phyloP scores from a whole-genome alignment of 2,329 filamentous ascomycete species.

The Rhynchosporium secalis region DNA sequence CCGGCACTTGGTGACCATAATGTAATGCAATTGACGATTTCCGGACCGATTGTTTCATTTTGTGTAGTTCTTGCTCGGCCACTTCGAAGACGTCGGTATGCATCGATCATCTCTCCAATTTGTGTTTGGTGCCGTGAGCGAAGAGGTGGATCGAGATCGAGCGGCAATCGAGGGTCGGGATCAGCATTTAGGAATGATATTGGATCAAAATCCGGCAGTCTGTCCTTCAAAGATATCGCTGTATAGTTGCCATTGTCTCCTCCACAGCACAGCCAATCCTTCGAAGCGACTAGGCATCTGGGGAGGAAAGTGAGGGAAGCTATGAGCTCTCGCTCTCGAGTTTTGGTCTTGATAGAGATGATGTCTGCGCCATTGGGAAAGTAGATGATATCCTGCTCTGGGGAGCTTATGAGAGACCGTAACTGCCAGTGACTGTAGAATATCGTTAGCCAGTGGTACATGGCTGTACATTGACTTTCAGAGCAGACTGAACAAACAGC shows the following conservation, averaged over 20 bases:
- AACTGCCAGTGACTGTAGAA: conserved; percentile 75
- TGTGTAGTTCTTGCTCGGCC: conserved; percentile 43
- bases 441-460: background rate
- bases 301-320: conserved; percentile 71
- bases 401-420: conserved; percentile 83
- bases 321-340: conserved; percentile 70
- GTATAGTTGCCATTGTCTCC: conserved; percentile 84
- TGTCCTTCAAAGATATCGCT: conserved; percentile 34
- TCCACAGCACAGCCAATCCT: conserved; percentile 88
- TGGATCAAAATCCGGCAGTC: conserved; percentile 14
- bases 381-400: conserved; percentile 76
- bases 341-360: conserved; percentile 67
- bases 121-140: conserved; percentile 18
- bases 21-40: conserved; percentile 67
- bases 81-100: conserved; percentile 24
- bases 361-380: conserved; percentile 77
- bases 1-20: conserved; percentile 54
- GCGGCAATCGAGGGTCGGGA: conserved; percentile 57
- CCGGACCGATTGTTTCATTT: conserved; percentile 51
- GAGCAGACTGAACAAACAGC: too few species aligned
- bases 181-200: conserved; percentile 41
- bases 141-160: conserved; percentile 46
- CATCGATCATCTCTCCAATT: conserved; percentile 19
- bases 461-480: too few species aligned
- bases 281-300: conserved; percentile 82